Percentiles rank a stretch among this genome's conserved stretches.
These are phyloP conservation scores for Schoenoplectus tabernaemontani DNA, from an alignment of 202 grass and related monocot genomes.

Conservation along the genomic window DNA sequence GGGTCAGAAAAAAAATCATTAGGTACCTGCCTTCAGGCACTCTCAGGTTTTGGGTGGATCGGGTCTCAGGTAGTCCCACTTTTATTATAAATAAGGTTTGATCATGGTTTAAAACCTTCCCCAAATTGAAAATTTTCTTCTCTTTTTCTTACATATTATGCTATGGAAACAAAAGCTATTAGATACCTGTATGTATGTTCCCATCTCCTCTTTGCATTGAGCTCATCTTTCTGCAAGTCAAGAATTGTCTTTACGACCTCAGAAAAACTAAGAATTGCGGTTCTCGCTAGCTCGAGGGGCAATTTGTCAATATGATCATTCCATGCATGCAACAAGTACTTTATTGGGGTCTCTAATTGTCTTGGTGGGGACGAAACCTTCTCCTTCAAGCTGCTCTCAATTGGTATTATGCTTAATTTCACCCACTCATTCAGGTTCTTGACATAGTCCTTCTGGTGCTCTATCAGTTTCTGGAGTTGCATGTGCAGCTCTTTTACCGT, in stretches of 20 bases:
- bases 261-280: slow-evolving; percentile 54
- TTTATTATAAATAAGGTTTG: neutral
- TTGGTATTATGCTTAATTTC: slow-evolving; percentile 75
- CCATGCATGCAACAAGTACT: slow-evolving; percentile 69
- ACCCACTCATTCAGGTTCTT: slow-evolving; percentile 79
- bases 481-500: slow-evolving; percentile 60
- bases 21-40: neutral
- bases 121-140: neutral
- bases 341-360: slow-evolving; percentile 51
- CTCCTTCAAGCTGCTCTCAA: slow-evolving; percentile 84
- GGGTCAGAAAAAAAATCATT: neutral
- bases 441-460: slow-evolving; percentile 69
- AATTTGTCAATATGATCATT: slow-evolving; percentile 64
- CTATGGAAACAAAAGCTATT: neutral
- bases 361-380: slow-evolving; percentile 86
- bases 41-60: neutral
- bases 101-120: neutral
- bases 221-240: slow-evolving; percentile 53
- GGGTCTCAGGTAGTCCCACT: neutral
- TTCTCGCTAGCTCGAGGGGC: slow-evolving; percentile 60
- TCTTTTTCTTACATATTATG: no score
- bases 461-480: slow-evolving; percentile 66
- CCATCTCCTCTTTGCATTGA: slow-evolving; percentile 50
- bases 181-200: slow-evolving; percentile 34
- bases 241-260: slow-evolving; percentile 54